phyloP scores from a whole-genome alignment of 1,284 basidiomycete species.

The Apiotrichum montevideense region DNA sequence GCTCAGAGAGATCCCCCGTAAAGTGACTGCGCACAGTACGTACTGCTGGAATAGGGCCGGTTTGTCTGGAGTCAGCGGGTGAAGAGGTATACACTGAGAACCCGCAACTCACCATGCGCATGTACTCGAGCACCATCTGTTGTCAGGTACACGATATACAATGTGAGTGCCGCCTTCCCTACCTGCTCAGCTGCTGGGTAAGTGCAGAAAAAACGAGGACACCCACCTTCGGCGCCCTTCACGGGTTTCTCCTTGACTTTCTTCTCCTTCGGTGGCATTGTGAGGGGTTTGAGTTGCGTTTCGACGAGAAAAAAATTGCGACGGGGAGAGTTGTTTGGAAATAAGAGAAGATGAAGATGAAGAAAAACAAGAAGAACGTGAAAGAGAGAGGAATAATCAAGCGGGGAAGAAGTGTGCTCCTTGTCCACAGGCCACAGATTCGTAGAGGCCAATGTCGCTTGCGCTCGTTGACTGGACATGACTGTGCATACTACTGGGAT shows the following conservation, averaged over 20 bases:
- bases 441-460: no score
- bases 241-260: conserved; percentile 52
- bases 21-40: conserved; percentile 5
- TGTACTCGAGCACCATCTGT: conserved; percentile 44
- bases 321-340: conserved; percentile 1
- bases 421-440: no score
- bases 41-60: conserved; percentile 39
- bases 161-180: neutral
- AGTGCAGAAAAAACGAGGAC: no score
- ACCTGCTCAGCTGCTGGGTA: conserved; percentile 40
- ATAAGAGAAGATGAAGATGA: neutral
- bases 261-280: conserved; percentile 60
- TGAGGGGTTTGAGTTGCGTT: neutral
- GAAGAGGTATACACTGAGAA: neutral
- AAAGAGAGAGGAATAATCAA: no score
- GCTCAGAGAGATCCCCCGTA: neutral
- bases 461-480: no score
- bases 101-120: conserved; percentile 30
- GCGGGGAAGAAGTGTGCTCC: no score
- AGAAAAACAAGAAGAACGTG: no score
- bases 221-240: conserved; percentile 45
- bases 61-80: conserved; percentile 28
- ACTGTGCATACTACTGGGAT: no score
- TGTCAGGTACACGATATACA: neutral
- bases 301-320: no score